Evolutionary conservation across 306 rosid genomes (phyloP).

Genomic region (Delonix regia): DNA sequence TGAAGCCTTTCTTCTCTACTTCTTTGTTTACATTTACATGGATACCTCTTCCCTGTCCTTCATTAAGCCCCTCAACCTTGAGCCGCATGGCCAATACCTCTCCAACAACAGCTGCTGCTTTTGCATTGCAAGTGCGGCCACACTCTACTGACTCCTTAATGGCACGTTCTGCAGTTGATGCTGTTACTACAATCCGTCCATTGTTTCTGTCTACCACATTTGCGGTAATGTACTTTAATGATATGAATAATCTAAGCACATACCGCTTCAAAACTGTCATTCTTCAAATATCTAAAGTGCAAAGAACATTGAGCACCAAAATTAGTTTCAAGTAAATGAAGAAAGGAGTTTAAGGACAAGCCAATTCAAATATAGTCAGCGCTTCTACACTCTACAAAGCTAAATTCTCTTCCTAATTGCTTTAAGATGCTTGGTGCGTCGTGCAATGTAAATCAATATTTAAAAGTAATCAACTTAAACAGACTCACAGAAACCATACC

Average conservation of each 20-base stretch:
- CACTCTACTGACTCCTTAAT: constrained; percentile 86
- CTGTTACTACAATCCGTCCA: constrained; percentile 73
- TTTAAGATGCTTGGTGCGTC: not conserved
- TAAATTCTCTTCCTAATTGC: not conserved
- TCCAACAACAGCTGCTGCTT: constrained; percentile 84
- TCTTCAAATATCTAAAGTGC: constrained; percentile 37
- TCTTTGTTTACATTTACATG: constrained; percentile 74
- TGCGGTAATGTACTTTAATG: constrained; percentile 85
- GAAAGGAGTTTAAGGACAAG: not conserved
- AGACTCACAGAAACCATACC: not conserved
- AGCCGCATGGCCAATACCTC: constrained; percentile 91
- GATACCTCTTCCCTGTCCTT: constrained; percentile 86
- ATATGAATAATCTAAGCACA: constrained; percentile 84
- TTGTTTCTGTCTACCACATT: constrained; percentile 84
- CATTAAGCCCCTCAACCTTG: constrained; percentile 77
- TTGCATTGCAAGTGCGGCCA: constrained; percentile 84
- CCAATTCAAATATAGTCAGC: not conserved
- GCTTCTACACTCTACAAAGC: not conserved
- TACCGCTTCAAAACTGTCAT: constrained; percentile 78
- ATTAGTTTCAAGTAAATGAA: constrained; percentile 16
- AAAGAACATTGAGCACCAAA: not conserved
- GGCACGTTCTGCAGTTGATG: constrained; percentile 76
- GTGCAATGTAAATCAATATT: not conserved
- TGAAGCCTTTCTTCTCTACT: constrained; percentile 83
- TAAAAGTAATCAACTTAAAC: not conserved